A percentile compares a stretch with the other conserved stretches of the same genome.
Evolutionary conservation across 2,329 filamentous ascomycete species (phyloP).

Genomic region (Furcasterigmium sp.): DNA sequence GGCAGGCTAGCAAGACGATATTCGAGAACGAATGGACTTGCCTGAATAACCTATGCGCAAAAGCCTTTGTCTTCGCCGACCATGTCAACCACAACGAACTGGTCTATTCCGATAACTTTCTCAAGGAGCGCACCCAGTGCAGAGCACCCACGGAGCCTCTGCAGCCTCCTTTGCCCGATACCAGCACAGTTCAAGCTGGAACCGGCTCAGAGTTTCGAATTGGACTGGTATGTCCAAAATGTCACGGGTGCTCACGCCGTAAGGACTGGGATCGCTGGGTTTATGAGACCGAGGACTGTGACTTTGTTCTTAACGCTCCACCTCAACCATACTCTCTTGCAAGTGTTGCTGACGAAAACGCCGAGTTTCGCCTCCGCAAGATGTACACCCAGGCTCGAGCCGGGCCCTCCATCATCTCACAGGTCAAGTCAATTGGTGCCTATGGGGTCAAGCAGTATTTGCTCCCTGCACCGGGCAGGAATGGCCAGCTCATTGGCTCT

Average conservation of each 20-base stretch:
- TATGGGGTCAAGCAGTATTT: constrained; percentile 19
- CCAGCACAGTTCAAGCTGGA: constrained; percentile 30
- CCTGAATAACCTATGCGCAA: constrained; percentile 30
- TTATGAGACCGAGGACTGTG: constrained; percentile 48
- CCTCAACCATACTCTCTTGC: constrained; percentile 15
- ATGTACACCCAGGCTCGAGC: not conserved
- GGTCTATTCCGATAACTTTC: constrained; percentile 50
- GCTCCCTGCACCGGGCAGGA: constrained; percentile 30
- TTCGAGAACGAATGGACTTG: constrained; percentile 25
- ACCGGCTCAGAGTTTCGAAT: constrained; percentile 48
- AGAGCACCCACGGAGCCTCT: constrained; percentile 25
- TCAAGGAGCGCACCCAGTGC: constrained; percentile 47
- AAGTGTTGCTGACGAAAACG: constrained; percentile 12
- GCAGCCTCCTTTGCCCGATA: constrained; percentile 29
- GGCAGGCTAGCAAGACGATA: constrained; percentile 26
- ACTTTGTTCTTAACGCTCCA: constrained; percentile 32
- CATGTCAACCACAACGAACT: constrained; percentile 23
- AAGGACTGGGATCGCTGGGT: constrained; percentile 57
- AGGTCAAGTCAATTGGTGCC: not conserved
- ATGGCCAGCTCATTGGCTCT: constrained; percentile 32
- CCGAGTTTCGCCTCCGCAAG: not conserved
- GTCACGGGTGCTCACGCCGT: constrained; percentile 56
- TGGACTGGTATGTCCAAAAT: constrained; percentile 63
- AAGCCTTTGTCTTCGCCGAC: constrained; percentile 40
- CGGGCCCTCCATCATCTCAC: constrained; percentile 12